Evolutionary conservation across 129 eudicot genomes (phyloP), one percentile per base, ranked within the genome.

Genomic region (sunflower (Helianthus annuus)): DNA sequence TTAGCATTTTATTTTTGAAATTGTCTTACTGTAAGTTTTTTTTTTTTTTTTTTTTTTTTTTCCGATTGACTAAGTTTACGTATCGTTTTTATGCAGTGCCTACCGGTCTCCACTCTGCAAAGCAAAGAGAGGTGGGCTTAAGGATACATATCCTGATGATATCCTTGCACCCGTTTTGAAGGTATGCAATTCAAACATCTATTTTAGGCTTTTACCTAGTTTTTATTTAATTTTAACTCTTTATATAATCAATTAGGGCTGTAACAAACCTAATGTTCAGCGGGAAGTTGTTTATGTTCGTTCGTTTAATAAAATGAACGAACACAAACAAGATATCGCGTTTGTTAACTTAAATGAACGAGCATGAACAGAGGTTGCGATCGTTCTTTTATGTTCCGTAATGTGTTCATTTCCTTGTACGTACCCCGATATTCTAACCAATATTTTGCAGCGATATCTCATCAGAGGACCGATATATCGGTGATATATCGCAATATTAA

Each of bases 111-210:
- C 99, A 3, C 84, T 86, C 57, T 95, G 99, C 83, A 95, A 90
- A 79, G 66, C 99, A 48, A 90, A 84, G 83, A 83, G 91, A 59
- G 99, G 99, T 77, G 97, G 96, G 34, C 80, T 95, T 74, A 95
- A 88, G 87, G 99, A 95, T 72, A 95, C 99, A 11, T 88, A 66
- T 78, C 88, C 96, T 73, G 99, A 95, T 88, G 99, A 90, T 78
- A 65, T 95, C 48, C 97, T 95, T 22, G 97, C 99, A 39, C 94
- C 99, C 32, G 99, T 86, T 73, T 71, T 90, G 76, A 95, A 72
- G 96, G 99, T 90, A 39, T 17, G 66, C 67, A 52, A 2, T 68
- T 34, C 36, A 32, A 44, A 15, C 40, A 60, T 48, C 19, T 19
- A 34, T 48, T 48, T 52, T 7, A 9, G 45, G 44, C 61, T 59